Percentiles rank a stretch among this genome's conserved stretches.
These are phyloP conservation scores for Hanseniaspora singularis DNA, from an alignment of 805 yeast genomes.

Conservation along the genomic window DNA sequence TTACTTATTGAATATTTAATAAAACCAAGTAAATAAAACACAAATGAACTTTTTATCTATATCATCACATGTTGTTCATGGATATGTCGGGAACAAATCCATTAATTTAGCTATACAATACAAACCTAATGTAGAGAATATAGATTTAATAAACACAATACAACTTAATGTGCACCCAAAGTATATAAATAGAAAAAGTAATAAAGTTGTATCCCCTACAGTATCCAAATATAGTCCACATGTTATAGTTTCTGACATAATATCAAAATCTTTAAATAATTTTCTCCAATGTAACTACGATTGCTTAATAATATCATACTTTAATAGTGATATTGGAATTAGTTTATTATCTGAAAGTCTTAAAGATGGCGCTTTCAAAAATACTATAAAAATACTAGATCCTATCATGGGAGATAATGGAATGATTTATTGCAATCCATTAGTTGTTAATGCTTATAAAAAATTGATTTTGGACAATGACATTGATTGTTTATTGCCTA, in stretches of 20 bases:
- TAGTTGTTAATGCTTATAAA: constrained; percentile 42
- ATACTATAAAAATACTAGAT: constrained; percentile 56
- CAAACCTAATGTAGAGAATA: constrained; percentile 66
- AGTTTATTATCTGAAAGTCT: constrained; percentile 37
- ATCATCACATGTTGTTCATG: constrained; percentile 81
- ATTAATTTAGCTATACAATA: constrained; percentile 81
- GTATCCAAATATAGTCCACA: constrained; percentile 31
- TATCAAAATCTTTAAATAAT: constrained; percentile 42
- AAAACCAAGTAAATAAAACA: no score
- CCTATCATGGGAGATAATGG: constrained; percentile 94
- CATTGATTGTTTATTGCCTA: constrained; percentile 52
- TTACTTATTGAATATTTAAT: no score
- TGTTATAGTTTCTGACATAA: constrained; percentile 36
- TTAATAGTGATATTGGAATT: constrained; percentile 51
- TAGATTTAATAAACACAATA: constrained; percentile 78
- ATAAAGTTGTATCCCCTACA: background rate
- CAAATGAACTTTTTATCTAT: constrained; percentile 44
- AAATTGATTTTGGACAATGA: constrained; percentile 33
- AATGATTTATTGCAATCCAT: constrained; percentile 54
- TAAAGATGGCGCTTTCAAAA: constrained; percentile 2
- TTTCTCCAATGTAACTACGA: constrained; percentile 42
- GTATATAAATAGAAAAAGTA: constrained; percentile 28
- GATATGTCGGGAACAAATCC: constrained; percentile 88
- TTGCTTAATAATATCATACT: constrained; percentile 68
- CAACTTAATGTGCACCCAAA: constrained; percentile 90